Conservation (phyloP, 2,329 filamentous ascomycete genomes). For the Colletotrichum paranaense region DNA sequence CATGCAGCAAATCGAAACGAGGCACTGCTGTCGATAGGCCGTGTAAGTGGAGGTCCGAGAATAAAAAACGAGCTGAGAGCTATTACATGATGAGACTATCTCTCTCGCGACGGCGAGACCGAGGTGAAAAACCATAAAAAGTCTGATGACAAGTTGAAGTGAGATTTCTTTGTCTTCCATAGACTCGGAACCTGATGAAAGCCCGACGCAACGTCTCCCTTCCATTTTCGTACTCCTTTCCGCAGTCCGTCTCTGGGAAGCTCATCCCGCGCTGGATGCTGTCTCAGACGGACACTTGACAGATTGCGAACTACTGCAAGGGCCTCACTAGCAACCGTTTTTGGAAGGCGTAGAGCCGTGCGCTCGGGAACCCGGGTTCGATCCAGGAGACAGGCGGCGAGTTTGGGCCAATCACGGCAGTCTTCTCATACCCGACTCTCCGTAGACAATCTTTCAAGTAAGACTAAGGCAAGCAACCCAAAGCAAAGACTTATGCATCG, state of each 20-base stretch:
- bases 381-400: background rate
- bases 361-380: slow-evolving; percentile 8
- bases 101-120: background rate
- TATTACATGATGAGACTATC: background rate
- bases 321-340: slow-evolving; percentile 4
- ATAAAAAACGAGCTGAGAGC: background rate
- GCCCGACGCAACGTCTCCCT: background rate
- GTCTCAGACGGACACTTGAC: background rate
- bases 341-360: slow-evolving; percentile 21
- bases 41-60: slow-evolving; percentile 16
- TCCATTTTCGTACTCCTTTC: background rate
- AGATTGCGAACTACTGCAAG: background rate
- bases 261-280: background rate
- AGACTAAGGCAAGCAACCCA: background rate
- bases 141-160: background rate
- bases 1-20: slow-evolving; percentile 13
- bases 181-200: background rate
- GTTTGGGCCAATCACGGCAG: background rate
- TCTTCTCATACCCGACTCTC: background rate
- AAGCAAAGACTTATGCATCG: background rate
- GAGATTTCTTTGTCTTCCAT: background rate
- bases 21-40: slow-evolving; percentile 7
- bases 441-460: background rate
- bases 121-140: background rate
- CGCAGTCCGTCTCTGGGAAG: background rate